Evolutionary conservation across 768 basidiomycete genomes (phyloP), one percentile per base, ranked within the genome.

Genomic region (Mycena haematopus): DNA sequence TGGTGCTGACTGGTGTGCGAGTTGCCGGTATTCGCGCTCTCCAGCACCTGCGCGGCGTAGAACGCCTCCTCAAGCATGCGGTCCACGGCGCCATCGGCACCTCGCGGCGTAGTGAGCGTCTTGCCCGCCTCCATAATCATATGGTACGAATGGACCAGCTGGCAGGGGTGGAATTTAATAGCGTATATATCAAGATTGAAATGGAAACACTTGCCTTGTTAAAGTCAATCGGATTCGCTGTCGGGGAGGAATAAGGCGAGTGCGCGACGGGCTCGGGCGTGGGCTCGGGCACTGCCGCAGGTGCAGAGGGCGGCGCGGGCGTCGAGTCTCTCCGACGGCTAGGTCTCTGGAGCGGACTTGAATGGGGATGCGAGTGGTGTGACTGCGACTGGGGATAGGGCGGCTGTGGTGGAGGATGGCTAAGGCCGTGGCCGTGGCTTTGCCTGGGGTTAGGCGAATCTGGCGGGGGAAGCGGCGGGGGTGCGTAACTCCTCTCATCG

Each of bases 61-160:
- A 58, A 67, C 38, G 66, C 66, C 31, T 58, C 60, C 36, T 64
- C 59, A 51, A 67, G 52, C 66, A 67, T 67, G 21, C 62, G 62
- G 35, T 67, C 59, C 50, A 67, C 35, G 1, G 63, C 38, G 22
- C 52, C 53, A 22, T 51, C 42, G 0, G 52, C 14, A 3, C 38
- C 25, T 8, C 62, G 62, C 21, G 62, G 58, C 33, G 36, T 45
- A 17, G 47, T 10, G 10, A 56, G 36, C 42, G 66, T 51, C 59
- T 61, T 65, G 2, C 58, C 63, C n/a, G 54, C 54, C 25, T 67
- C 62, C 22, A 67, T 29, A 46, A 67, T 67, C 52, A 51, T 55
- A n/a, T 47, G 56, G 19, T 67, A 67, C 52, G 66, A 63, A 58
- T 31, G 25, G 14, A 61, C 52, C 10, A 67, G 54, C 66, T 67